Evolutionary conservation across 257 asterid genomes (phyloP).

Genomic region (Penstemon newberryi): DNA sequence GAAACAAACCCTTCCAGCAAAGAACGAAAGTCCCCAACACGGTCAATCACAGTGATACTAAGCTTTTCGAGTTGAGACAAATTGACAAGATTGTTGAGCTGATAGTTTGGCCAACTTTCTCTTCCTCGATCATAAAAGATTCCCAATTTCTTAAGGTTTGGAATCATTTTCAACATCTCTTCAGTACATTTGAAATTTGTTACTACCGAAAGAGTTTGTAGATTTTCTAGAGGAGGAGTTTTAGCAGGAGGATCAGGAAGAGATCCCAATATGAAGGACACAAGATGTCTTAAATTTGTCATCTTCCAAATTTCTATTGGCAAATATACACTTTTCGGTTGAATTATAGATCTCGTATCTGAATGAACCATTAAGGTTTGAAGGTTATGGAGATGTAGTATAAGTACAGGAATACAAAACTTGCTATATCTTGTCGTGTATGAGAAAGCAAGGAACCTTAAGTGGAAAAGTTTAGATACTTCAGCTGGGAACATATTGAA

Average conservation of each 20-base stretch:
- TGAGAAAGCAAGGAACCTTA: constrained; percentile 1
- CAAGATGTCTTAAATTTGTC: constrained; percentile 5
- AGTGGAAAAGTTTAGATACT: neutral
- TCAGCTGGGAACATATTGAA: neutral
- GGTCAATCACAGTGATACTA: neutral
- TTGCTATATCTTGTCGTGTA: no score
- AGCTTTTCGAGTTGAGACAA: constrained; percentile 3
- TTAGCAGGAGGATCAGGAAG: neutral
- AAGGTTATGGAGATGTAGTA: neutral
- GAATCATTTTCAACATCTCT: neutral
- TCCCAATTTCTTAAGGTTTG: neutral
- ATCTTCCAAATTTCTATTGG: constrained; percentile 4
- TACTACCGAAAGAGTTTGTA: neutral
- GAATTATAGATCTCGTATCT: neutral
- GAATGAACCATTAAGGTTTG: neutral
- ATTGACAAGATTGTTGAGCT: neutral
- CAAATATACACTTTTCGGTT: neutral
- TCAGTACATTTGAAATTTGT: neutral
- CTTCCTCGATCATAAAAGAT: neutral
- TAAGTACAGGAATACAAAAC: neutral
- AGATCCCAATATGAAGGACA: neutral
- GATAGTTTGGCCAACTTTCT: neutral
- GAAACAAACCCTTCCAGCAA: neutral
- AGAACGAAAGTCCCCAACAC: neutral
- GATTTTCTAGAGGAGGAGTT: neutral